Base-by-base conservation (phyloP, 768 basidiomycete genomes). In the Pisolithus orientalis region DNA sequence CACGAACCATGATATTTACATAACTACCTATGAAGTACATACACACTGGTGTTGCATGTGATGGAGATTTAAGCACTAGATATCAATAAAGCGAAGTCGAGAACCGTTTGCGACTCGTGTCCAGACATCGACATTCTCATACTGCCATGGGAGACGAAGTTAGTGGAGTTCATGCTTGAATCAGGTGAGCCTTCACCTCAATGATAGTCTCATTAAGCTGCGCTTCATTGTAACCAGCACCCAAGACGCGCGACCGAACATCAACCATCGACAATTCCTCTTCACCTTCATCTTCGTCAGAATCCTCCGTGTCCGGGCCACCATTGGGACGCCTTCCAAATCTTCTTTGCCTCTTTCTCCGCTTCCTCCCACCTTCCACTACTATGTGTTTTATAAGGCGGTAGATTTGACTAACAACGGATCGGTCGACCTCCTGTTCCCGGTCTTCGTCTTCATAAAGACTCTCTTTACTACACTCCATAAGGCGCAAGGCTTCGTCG, bases 391-490 rank as follows among this genome's bases (percentile, higher is more conserved):
- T 94, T 74, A 99, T 87, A 57, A 97, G 76, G 32, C 94, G 78
- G 72, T 87, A 94, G 66, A 98, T 90, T 70, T 89, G 84, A 66
- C 86, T 90, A 53, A 83, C 76, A 47, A 80, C 76, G 21, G 94
- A 91, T 57, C 82, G 80, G 64, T 99, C 95, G 4, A 75, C 75
- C 32, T 87, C 86, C 28, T 73, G 71, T 32, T 83, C 85, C 42
- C 77, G 76, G 40, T 87, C 85, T 17, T 82, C 80, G 10, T 91
- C 90, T 43, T 94, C 90, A 50, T 83, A 76, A 59, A 99, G 72
- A 62, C 86, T 91, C 63, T 90, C 88, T 69, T 98, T 99, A 72
- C 89, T 92, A 59, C 90, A 92, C 53, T 94, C 92, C 94, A 99
- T 98, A 55, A 99, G 74, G 38, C 96, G 84, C 56, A 99, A 75